These are phyloP conservation scores for Neocatenulostroma microsporum DNA, from an alignment of 2,329 filamentous ascomycete genomes.

Conservation along the genomic window DNA sequence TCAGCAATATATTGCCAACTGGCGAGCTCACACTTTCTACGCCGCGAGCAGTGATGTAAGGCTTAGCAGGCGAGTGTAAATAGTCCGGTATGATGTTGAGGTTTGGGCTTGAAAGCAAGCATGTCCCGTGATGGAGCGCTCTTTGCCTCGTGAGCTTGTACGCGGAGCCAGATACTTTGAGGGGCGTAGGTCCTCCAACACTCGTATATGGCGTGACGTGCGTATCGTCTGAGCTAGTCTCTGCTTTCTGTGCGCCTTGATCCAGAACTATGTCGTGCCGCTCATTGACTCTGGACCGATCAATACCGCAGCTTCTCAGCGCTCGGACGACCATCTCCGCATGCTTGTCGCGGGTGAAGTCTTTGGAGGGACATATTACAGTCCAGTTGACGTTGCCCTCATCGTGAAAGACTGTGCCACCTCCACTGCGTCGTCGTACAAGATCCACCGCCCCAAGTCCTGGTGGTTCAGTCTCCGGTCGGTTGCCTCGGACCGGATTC, in stretches of 20 bases:
- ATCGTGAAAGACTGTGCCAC: slow-evolving; percentile 92
- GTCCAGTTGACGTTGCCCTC: slow-evolving; percentile 89
- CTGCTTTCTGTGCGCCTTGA: slow-evolving; percentile 28
- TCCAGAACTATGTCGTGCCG: slow-evolving; percentile 88
- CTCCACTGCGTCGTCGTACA: slow-evolving; percentile 77
- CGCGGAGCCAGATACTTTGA: slow-evolving; percentile 88
- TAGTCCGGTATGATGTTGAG: slow-evolving; percentile 60
- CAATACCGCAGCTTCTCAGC: slow-evolving; percentile 52
- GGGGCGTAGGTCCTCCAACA: slow-evolving; percentile 20
- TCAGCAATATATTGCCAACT: slow-evolving; percentile 67
- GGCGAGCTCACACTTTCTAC: slow-evolving; percentile 86
- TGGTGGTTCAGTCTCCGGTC: slow-evolving; percentile 29
- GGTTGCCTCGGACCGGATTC: slow-evolving; percentile 30
- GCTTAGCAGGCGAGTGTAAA: slow-evolving; percentile 68
- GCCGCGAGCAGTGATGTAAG: slow-evolving; percentile 70
- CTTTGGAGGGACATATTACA: slow-evolving; percentile 70
- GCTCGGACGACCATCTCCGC: slow-evolving; percentile 91
- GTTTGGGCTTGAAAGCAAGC: slow-evolving; percentile 70
- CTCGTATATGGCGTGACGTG: slow-evolving; percentile 39
- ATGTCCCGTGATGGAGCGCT: slow-evolving; percentile 88
- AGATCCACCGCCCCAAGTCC: slow-evolving; percentile 47
- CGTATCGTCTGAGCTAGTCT: slow-evolving; percentile 32
- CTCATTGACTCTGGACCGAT: slow-evolving; percentile 67
- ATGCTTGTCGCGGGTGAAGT: slow-evolving; percentile 78
- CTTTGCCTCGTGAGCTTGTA: slow-evolving; percentile 81